Percentiles rank a stretch among this genome's conserved stretches.
Evolutionary conservation across 1,284 basidiomycete species (phyloP).

Genomic region (Melampsora larici-populina): DNA sequence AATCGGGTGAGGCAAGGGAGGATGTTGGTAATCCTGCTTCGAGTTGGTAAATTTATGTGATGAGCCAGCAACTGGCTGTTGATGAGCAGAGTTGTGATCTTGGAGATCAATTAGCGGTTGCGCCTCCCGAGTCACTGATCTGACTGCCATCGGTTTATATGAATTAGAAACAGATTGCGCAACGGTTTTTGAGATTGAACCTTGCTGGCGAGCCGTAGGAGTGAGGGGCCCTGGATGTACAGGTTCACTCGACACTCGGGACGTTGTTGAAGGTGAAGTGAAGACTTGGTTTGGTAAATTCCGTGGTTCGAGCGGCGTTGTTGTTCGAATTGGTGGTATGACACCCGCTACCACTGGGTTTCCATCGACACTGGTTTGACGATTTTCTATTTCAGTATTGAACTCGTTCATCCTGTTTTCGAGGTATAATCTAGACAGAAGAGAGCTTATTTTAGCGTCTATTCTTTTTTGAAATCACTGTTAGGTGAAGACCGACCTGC

Average conservation of each 20-base stretch:
- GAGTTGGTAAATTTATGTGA: no score
- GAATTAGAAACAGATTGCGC: background rate
- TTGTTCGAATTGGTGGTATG: constrained; percentile 3
- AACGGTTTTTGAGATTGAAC: background rate
- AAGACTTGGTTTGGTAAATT: background rate
- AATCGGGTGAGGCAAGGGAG: no score
- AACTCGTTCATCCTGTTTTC: constrained; percentile 25
- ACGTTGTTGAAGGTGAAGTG: constrained; percentile 29
- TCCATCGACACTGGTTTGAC: background rate
- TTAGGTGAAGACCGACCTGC: constrained; percentile 7
- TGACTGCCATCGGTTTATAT: background rate
- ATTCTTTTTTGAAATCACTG: background rate
- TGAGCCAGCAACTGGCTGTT: no score
- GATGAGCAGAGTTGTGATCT: no score
- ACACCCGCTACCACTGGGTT: background rate
- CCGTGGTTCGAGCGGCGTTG: background rate
- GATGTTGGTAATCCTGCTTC: no score
- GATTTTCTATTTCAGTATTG: constrained; percentile 31
- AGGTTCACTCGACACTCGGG: constrained; percentile 28
- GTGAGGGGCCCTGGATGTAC: background rate
- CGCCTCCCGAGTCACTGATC: no score
- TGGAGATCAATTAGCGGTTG: no score
- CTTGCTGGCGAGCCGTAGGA: constrained; percentile 1
- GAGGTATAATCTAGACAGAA: constrained; percentile 6
- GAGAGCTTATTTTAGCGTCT: background rate